Evolutionary conservation across 345 rosid species (phyloP).

Genomic region (Litchi chinensis): DNA sequence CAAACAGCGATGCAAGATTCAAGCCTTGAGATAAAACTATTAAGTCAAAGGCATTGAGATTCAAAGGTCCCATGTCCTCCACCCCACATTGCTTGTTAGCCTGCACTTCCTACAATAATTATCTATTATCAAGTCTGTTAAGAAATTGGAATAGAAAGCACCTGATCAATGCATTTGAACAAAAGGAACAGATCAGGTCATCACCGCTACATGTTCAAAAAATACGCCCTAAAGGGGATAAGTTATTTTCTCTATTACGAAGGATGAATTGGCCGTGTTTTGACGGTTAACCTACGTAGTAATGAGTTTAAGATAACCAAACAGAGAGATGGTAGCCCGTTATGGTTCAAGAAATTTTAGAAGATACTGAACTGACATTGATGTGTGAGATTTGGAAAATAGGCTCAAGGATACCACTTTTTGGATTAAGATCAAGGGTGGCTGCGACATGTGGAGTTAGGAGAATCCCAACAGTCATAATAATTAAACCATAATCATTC

Average conservation of each 20-base stretch:
- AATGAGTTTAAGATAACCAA: neutral
- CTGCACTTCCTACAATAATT: conserved; percentile 51
- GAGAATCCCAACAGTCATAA: neutral
- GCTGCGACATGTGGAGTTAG: neutral
- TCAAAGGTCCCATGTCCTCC: conserved; percentile 75
- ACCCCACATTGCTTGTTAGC: conserved; percentile 47
- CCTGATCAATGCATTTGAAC: neutral
- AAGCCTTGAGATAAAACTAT: conserved; percentile 92
- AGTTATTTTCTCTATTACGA: neutral
- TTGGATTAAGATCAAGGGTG: neutral
- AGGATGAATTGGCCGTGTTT: neutral
- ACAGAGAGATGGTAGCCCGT: neutral
- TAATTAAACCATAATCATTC: neutral
- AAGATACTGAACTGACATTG: neutral
- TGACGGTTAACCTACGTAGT: neutral
- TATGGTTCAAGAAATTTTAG: neutral
- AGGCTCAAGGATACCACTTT: neutral
- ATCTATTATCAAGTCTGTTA: conserved; percentile 19
- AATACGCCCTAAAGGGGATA: neutral
- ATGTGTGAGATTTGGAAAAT: neutral
- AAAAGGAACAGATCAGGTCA: neutral
- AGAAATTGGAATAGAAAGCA: conserved; percentile 11
- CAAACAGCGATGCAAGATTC: conserved; percentile 89
- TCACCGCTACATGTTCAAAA: neutral
- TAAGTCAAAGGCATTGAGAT: conserved; percentile 92